phyloP scores from a whole-genome alignment of 805 yeast species.

The Candida manassasensis region DNA sequence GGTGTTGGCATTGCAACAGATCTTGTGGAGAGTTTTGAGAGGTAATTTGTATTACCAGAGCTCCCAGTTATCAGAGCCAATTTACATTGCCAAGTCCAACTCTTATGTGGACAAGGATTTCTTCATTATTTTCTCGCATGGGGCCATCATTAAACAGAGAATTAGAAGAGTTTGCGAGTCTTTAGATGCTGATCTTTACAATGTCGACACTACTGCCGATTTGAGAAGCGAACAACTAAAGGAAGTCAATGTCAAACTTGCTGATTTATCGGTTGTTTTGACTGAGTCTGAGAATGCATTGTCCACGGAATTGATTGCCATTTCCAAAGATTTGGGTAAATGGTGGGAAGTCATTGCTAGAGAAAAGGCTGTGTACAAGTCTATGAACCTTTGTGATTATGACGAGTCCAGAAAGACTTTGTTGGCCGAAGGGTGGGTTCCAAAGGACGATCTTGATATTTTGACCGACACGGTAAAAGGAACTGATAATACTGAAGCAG shows the following conservation, averaged over 20 bases:
- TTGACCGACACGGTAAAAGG: conserved; percentile 65
- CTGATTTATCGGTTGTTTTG: conserved; percentile 33
- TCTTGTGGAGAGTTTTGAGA: conserved; percentile 87
- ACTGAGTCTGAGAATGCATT: conserved; percentile 53
- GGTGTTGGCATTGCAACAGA: conserved; percentile 67
- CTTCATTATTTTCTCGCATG: conserved; percentile 90
- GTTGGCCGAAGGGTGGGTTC: conserved; percentile 96
- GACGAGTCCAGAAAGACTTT: conserved; percentile 81
- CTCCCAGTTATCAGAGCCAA: conserved; percentile 63
- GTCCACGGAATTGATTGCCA: conserved; percentile 69
- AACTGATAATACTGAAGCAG: conserved; percentile 34
- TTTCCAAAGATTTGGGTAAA: conserved; percentile 66
- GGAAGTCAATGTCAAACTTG: conserved; percentile 22
- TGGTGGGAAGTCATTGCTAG: conserved; percentile 64
- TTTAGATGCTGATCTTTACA: conserved; percentile 73
- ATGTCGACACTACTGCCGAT: conserved; percentile 41
- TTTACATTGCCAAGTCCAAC: conserved; percentile 58
- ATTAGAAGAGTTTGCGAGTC: conserved; percentile 85
- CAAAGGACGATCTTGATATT: conserved; percentile 65
- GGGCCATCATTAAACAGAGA: conserved; percentile 64
- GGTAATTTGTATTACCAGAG: conserved; percentile 83
- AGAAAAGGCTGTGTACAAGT: conserved; percentile 78
- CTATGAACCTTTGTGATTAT: conserved; percentile 74
- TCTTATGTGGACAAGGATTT: conserved; percentile 66
- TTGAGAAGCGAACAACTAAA: conserved; percentile 28